Conservation (phyloP, 306 rosid species). For the Malus orientalis region DNA sequence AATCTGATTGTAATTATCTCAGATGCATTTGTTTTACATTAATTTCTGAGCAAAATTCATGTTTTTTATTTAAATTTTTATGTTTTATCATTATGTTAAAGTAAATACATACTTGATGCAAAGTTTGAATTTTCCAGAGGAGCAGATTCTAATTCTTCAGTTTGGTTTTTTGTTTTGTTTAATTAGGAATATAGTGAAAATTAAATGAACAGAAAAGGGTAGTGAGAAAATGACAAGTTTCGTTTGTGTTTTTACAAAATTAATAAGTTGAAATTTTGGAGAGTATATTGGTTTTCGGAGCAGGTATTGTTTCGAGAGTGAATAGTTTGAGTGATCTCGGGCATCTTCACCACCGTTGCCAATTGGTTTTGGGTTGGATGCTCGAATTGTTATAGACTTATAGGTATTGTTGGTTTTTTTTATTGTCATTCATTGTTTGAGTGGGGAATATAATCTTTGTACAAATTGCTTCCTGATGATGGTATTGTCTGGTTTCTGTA, state of each 20-base stretch:
- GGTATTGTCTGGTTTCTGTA: background rate
- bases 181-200: background rate
- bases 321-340: background rate
- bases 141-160: background rate
- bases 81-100: background rate
- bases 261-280: background rate
- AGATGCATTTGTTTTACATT: background rate
- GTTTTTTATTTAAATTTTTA: background rate
- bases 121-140: background rate
- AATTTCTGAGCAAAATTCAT: background rate
- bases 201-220: background rate
- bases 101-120: background rate
- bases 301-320: background rate
- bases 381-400: no score
- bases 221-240: background rate
- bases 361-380: background rate
- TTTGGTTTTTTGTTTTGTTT: background rate
- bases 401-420: background rate
- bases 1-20: background rate
- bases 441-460: background rate
- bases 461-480: background rate
- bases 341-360: background rate
- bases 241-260: background rate
- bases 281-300: background rate
- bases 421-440: background rate